Percentiles rank a stretch among this genome's conserved stretches.
phyloP scores from a whole-genome alignment of 2,329 filamentous ascomycete species.

The Penicillium sp. region DNA sequence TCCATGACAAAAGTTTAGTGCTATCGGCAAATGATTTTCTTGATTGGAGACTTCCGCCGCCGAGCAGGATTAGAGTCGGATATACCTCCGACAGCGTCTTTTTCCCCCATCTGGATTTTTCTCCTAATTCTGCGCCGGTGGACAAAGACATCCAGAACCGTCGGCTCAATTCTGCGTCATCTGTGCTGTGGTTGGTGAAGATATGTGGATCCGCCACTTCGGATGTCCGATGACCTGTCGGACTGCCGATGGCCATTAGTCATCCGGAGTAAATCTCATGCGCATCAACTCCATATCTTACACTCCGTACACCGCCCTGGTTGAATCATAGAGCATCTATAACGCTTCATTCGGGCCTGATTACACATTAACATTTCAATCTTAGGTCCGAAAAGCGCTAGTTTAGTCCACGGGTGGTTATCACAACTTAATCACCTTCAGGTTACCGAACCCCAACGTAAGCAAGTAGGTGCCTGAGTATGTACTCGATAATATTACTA shows the following conservation, averaged over 20 bases:
- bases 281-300: too few relatives aligned
- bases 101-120: conserved; percentile 8
- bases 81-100: conserved; percentile 14
- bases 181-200: conserved; percentile 10
- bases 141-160: conserved; percentile 3
- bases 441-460: too few relatives aligned
- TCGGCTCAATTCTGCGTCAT: conserved; percentile 20
- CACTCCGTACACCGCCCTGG: too few relatives aligned
- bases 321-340: too few relatives aligned
- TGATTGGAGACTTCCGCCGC: conserved; percentile 22
- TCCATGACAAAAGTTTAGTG: conserved; percentile 7
- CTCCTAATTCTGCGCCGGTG: conserved; percentile 12
- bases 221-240: conserved; percentile 24
- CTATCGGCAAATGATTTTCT: conserved; percentile 16
- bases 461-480: too few relatives aligned
- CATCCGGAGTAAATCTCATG: conserved; percentile 5
- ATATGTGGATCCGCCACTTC: conserved; percentile 16
- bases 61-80: conserved; percentile 15
- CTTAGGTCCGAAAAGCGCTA: too few relatives aligned
- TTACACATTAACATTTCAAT: too few relatives aligned
- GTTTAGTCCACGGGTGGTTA: too few relatives aligned
- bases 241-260: conserved; percentile 12
- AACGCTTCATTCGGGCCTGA: too few relatives aligned
- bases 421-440: too few relatives aligned
- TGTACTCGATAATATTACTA: too few relatives aligned